Percentiles rank a stretch among this genome's conserved stretches.
Evolutionary conservation across 2,329 filamentous ascomycete species (phyloP).

Genomic region (Botryotinia calthae): DNA sequence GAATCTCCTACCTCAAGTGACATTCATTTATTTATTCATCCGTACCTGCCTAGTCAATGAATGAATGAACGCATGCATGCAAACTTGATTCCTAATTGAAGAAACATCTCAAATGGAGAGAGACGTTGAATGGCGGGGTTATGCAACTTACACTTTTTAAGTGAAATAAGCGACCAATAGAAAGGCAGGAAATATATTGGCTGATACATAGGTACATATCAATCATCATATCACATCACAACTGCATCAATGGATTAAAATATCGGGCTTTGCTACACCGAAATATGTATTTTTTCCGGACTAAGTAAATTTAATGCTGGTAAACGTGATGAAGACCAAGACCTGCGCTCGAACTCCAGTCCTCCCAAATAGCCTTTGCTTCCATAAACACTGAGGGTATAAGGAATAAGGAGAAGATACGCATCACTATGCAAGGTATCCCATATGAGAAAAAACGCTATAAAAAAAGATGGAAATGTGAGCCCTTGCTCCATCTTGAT

Average conservation of each 20-base stretch:
- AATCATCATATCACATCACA: conserved; percentile 5
- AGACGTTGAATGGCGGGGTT: conserved; percentile 8
- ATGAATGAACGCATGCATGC: not conserved
- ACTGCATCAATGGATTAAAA: conserved; percentile 13
- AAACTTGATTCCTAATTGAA: not conserved
- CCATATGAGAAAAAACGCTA: not conserved
- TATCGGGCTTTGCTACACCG: conserved; percentile 26
- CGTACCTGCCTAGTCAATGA: not conserved
- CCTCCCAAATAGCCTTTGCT: conserved; percentile 1
- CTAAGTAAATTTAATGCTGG: not conserved
- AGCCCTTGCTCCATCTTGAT: conserved; percentile 3
- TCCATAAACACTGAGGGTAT: conserved; percentile 18
- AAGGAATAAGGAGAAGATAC: conserved; percentile 15
- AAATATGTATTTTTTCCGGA: conserved; percentile 28
- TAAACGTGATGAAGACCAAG: not conserved
- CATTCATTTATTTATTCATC: not conserved
- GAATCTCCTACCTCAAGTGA: not conserved
- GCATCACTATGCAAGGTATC: conserved; percentile 17
- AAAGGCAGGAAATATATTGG: conserved; percentile 1
- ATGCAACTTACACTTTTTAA: not conserved
- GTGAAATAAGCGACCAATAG: conserved; percentile 10
- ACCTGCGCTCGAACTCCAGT: not conserved
- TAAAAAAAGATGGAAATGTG: not conserved
- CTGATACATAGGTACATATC: not conserved
- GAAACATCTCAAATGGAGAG: not conserved